Evolutionary conservation across 495 filamentous ascomycete species (phyloP), one percentile per base, ranked within the genome.

Genomic region (Elasticomyces elasticus): DNA sequence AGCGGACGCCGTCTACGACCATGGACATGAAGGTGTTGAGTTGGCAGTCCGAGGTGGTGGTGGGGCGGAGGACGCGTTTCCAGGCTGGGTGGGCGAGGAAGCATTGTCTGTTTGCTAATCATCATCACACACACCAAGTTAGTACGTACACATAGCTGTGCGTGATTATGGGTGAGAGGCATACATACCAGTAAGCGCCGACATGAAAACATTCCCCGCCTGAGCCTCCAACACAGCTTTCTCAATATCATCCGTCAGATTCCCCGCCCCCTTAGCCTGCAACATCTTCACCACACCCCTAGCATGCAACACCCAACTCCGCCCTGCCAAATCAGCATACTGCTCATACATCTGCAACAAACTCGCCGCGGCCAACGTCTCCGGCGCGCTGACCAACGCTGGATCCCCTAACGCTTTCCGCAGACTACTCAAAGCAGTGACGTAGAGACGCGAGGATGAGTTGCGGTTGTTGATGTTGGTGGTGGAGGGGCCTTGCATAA

Each of bases 311-410:
- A 45, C 17, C 51, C 51, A 53, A 13, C 20, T 4, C 6, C 23
- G 51, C 2, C 51, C 40, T 3, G 37, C n/a, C 2, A 26, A 26
- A 33, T 53, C 51, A 2, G 31, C 13, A 24, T 53, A 45, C 9
- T 53, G 51, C 24, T 53, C 51, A 22, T 53, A 37, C 51, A 53
- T 53, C 24, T 53, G 37, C 11, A 53, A 40, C 10, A 53, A 4
- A 45, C 7, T 15, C 15, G 51, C 51, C 10, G 51, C 51, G n/a
- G 51, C 40, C 37, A 53, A 23, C 13, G 51, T 53, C 25, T 53
- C 51, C 12, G 51, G 51, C 10, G 40, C 19, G 11, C 3, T 12
- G 12, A 17, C 2, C 23, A 26, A 33, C 26, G 13, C 9, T 15
- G 19, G 22, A 27, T 53, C 51, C 24, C 20, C 22, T 11, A 53